Evolutionary conservation across 2,329 filamentous ascomycete species (phyloP).

Genomic region (Chaetomium olivaceum): DNA sequence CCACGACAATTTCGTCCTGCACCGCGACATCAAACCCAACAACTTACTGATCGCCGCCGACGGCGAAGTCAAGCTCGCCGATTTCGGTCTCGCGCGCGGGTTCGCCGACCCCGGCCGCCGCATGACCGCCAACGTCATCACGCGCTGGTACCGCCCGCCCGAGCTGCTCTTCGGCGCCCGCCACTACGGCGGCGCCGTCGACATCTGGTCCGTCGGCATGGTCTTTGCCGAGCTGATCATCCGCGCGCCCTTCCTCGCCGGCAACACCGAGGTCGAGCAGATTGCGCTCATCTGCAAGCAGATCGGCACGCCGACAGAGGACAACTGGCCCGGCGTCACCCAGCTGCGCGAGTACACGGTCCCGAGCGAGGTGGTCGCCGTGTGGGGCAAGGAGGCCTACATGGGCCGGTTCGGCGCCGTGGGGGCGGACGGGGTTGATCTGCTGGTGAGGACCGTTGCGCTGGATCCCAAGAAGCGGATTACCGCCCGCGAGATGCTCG

Average conservation of each 20-base stretch:
- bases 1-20: slow-evolving; percentile 89
- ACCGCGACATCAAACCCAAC: slow-evolving; percentile 99
- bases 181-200: slow-evolving; percentile 87
- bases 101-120: slow-evolving; percentile 84
- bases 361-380: slow-evolving; percentile 50
- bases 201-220: slow-evolving; percentile 90
- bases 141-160: slow-evolving; percentile 92
- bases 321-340: slow-evolving; percentile 91
- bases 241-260: slow-evolving; percentile 79
- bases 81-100: slow-evolving; percentile 90
- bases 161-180: slow-evolving; percentile 89
- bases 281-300: slow-evolving; percentile 79
- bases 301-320: slow-evolving; percentile 88
- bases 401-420: slow-evolving; percentile 75
- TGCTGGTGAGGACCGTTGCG: slow-evolving; percentile 80
- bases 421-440: slow-evolving; percentile 79
- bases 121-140: slow-evolving; percentile 96
- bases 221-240: slow-evolving; percentile 91
- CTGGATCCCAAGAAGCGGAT: slow-evolving; percentile 86
- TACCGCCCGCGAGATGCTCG: slow-evolving; percentile 73
- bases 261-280: slow-evolving; percentile 83
- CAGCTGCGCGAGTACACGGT: slow-evolving; percentile 79
- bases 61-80: slow-evolving; percentile 90
- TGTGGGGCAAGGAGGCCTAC: slow-evolving; percentile 72
- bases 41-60: slow-evolving; percentile 93